Percentiles rank a stretch among this genome's conserved stretches.
Conservation (phyloP, 805 yeast species). For the Ascoidea tarda region DNA sequence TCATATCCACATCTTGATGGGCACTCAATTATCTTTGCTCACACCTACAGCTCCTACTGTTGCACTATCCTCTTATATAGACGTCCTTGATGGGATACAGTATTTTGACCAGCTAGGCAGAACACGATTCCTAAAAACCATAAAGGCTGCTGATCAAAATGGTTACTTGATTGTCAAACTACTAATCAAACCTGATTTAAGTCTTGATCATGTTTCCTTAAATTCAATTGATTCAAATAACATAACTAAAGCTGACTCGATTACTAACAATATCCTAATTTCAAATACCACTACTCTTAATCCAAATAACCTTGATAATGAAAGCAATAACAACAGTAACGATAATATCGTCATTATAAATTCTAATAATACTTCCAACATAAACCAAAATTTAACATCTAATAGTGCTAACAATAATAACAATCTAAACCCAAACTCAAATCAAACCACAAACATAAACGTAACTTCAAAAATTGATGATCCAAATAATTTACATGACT, state of each 20-base stretch:
- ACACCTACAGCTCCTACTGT: slow-evolving; percentile 90
- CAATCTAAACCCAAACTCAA: slow-evolving; percentile 11
- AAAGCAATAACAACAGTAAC: too few relatives aligned
- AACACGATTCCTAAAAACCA: slow-evolving; percentile 75
- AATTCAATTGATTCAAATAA: too few relatives aligned
- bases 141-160: slow-evolving; percentile 59
- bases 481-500: slow-evolving; percentile 11
- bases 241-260: too few relatives aligned
- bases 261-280: too few relatives aligned
- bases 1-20: slow-evolving; percentile 35
- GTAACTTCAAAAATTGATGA: slow-evolving; percentile 12
- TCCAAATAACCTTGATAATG: too few relatives aligned
- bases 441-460: slow-evolving; percentile 11
- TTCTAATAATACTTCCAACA: too few relatives aligned
- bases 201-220: slow-evolving; percentile 7
- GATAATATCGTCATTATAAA: too few relatives aligned
- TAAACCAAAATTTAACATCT: too few relatives aligned
- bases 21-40: slow-evolving; percentile 69
- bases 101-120: slow-evolving; percentile 66
- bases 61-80: slow-evolving; percentile 80
- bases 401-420: slow-evolving; percentile 3
- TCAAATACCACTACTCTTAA: too few relatives aligned
- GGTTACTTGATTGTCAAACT: slow-evolving; percentile 72
- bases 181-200: slow-evolving; percentile 57
- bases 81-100: slow-evolving; percentile 61